Conservation (phyloP, 768 basidiomycete species). For the Podaxis sp. region DNA sequence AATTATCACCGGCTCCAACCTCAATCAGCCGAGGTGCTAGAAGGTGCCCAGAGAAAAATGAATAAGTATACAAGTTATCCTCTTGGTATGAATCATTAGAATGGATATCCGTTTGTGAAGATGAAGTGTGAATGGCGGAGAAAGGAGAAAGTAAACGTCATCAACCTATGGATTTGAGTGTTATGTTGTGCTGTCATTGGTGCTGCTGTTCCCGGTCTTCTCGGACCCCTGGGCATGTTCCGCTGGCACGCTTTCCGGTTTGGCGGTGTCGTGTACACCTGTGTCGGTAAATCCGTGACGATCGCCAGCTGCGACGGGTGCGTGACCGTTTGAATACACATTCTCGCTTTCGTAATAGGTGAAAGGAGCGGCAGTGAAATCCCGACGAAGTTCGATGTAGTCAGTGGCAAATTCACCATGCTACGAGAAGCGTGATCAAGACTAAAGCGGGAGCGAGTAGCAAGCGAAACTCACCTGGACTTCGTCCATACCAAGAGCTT, state of each 20-base stretch:
- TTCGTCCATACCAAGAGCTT: constrained; percentile 68
- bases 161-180: background rate
- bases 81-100: constrained; percentile 9
- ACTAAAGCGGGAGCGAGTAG: background rate
- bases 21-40: background rate
- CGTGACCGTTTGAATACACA: constrained; percentile 9
- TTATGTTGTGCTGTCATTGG: background rate
- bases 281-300: constrained; percentile 38
- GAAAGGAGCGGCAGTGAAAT: constrained; percentile 55
- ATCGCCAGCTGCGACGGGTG: constrained; percentile 36
- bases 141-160: no score
- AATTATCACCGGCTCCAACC: background rate
- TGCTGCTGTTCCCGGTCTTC: background rate
- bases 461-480: constrained; percentile 50
- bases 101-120: background rate
- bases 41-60: background rate
- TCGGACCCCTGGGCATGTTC: background rate
- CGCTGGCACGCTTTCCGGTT: background rate
- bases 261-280: constrained; percentile 15
- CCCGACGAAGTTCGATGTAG: constrained; percentile 68
- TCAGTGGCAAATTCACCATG: constrained; percentile 72
- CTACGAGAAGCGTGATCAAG: constrained; percentile 27
- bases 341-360: constrained; percentile 25
- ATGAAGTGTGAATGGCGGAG: background rate
- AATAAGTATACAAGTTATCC: background rate